Evolutionary conservation across 768 basidiomycete genomes (phyloP).

Genomic region (Lactifluus pinguis): DNA sequence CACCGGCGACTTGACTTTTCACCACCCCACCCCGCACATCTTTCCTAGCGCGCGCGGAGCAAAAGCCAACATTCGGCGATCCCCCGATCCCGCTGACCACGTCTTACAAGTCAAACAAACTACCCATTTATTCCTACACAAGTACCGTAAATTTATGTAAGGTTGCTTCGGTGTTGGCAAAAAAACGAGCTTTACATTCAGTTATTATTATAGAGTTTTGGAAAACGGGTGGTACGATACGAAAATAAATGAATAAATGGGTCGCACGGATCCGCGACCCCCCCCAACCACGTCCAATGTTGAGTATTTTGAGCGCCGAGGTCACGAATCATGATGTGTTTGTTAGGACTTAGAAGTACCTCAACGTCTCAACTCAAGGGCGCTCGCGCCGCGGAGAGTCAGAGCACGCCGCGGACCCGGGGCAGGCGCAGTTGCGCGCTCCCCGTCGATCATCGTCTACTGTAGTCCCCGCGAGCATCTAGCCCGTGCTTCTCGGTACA

Average conservation of each 20-base stretch:
- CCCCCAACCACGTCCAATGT: background rate
- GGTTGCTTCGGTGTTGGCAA: background rate
- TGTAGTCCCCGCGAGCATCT: conserved; percentile 1
- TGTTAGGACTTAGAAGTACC: background rate
- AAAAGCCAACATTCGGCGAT: background rate
- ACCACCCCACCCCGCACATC: background rate
- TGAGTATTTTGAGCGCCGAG: background rate
- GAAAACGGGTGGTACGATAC: background rate
- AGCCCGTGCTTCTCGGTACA: conserved; percentile 16
- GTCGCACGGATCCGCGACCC: no score
- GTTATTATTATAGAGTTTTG: background rate
- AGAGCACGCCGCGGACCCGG: conserved; percentile 14
- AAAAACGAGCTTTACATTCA: background rate
- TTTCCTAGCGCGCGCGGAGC: conserved; percentile 2
- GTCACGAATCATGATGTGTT: background rate
- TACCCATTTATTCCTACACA: background rate
- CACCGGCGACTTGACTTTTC: background rate
- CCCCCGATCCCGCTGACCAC: background rate
- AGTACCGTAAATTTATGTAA: background rate
- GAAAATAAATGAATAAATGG: background rate
- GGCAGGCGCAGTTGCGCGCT: conserved; percentile 7
- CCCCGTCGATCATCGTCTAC: conserved; percentile 12
- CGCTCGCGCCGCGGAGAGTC: conserved; percentile 16
- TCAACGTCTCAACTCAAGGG: background rate
- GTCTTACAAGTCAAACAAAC: background rate